Evolutionary conservation across 1,284 basidiomycete species (phyloP).

Genomic region (Pseudozyma sp.): DNA sequence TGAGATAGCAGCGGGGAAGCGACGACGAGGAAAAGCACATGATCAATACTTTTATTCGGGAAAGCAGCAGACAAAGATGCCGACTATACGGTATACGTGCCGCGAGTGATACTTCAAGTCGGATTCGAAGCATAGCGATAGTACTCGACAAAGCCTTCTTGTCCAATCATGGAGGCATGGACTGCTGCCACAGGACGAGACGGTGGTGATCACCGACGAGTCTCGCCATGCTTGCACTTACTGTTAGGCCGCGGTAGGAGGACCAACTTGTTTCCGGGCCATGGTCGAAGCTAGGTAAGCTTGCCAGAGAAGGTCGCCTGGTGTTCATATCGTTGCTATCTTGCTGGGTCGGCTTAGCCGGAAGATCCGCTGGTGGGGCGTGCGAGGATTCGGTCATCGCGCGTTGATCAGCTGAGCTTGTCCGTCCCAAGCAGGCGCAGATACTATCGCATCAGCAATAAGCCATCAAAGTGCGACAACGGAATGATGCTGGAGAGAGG

Average conservation of each 20-base stretch:
- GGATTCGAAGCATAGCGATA: background rate
- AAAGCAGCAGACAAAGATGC: background rate
- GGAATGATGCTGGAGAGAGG: no score
- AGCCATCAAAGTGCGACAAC: no score
- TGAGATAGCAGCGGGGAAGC: slow-evolving; percentile 3
- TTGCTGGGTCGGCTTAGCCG: no score
- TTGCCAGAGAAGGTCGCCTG: no score
- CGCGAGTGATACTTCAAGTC: no score
- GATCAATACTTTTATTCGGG: slow-evolving; percentile 22
- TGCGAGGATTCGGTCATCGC: no score
- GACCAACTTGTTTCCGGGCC: background rate
- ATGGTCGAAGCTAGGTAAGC: background rate
- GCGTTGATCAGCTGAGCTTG: no score
- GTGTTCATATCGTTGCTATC: no score
- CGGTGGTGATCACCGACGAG: background rate
- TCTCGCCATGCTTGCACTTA: slow-evolving; percentile 31
- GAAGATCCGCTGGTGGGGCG: no score
- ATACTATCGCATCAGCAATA: no score
- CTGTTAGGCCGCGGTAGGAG: slow-evolving; percentile 17
- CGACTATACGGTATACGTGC: no score
- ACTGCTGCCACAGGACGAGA: slow-evolving; percentile 13
- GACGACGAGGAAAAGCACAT: slow-evolving; percentile 4
- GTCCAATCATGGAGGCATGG: background rate
- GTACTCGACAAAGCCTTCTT: background rate
- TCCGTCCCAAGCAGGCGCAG: no score